These are phyloP conservation scores for Pichia sp. DNA, from an alignment of 1,139 yeast species.

Conservation along the genomic window DNA sequence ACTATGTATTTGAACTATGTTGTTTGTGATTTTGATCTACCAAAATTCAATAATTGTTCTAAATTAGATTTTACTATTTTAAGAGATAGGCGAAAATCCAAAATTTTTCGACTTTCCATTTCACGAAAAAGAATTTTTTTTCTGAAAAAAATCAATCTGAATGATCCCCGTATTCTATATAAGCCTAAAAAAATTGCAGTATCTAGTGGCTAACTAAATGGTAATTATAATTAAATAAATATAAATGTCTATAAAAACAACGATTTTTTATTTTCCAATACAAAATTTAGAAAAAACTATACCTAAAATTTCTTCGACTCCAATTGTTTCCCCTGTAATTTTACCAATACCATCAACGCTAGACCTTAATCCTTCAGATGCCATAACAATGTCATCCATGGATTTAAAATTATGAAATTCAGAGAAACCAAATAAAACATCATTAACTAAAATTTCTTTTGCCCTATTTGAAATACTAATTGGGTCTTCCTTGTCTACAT, in stretches of 20 bases:
- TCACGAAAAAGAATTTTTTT: no score
- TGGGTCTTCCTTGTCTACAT: conserved; percentile 50
- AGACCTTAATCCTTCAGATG: conserved; percentile 67
- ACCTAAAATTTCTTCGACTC: conserved; percentile 85
- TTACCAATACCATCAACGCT: conserved; percentile 87
- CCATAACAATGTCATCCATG: conserved; percentile 69
- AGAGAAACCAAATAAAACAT: conserved; percentile 66
- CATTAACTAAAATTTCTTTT: conserved; percentile 63
- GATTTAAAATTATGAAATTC: conserved; percentile 49
- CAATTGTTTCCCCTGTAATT: conserved; percentile 84
- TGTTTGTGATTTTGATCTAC: no score
- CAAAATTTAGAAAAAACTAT: conserved; percentile 90
- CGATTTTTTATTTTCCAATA: conserved; percentile 64
- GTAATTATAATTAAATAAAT: background rate
- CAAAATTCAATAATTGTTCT: no score
- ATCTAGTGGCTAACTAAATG: no score
- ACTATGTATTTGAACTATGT: no score
- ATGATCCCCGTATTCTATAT: no score
- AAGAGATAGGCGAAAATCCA: no score
- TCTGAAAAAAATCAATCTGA: no score
- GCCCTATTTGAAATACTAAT: conserved; percentile 69
- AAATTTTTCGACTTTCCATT: no score
- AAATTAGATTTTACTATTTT: no score
- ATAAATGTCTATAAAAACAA: background rate
- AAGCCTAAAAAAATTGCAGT: no score